A percentile compares a stretch with the other conserved stretches of the same genome.
phyloP scores from a whole-genome alignment of 78 protist genomes.

The Paulinella micropora region DNA sequence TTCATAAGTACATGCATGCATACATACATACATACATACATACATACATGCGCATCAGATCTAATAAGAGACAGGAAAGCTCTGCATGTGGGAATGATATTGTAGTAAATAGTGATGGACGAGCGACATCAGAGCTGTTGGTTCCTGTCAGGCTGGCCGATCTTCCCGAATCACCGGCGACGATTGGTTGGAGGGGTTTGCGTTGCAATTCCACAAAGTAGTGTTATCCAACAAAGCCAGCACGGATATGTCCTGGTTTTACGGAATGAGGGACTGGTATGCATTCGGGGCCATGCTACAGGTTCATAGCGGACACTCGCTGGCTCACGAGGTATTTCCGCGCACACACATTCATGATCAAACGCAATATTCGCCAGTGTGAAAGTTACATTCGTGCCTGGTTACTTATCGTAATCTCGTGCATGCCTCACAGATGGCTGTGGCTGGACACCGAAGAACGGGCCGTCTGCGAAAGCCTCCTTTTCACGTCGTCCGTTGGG shows the following conservation, averaged over 20 bases:
- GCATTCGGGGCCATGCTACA: not conserved
- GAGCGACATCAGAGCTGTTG: no score
- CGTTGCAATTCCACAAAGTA: not conserved
- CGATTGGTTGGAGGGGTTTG: conserved; percentile 8
- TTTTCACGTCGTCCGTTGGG: no score
- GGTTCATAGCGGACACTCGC: not conserved
- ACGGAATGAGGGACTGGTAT: conserved; percentile 31
- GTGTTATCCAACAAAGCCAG: not conserved
- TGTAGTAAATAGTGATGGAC: no score
- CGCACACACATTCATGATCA: not conserved
- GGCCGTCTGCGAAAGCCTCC: not conserved
- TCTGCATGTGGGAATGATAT: no score
- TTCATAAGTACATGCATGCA: no score
- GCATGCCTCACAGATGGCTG: not conserved
- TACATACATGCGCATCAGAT: no score
- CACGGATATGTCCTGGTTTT: conserved; percentile 10
- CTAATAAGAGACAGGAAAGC: no score
- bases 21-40: no score
- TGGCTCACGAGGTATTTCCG: not conserved
- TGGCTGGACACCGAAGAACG: not conserved
- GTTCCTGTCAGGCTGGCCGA: no score
- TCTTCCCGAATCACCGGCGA: not conserved
- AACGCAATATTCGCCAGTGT: conserved; percentile 6
- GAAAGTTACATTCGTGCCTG: not conserved
- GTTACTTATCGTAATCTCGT: not conserved